Evolutionary conservation across 2,329 filamentous ascomycete genomes (phyloP).

Genomic region (Arthrobotrys megalospora): DNA sequence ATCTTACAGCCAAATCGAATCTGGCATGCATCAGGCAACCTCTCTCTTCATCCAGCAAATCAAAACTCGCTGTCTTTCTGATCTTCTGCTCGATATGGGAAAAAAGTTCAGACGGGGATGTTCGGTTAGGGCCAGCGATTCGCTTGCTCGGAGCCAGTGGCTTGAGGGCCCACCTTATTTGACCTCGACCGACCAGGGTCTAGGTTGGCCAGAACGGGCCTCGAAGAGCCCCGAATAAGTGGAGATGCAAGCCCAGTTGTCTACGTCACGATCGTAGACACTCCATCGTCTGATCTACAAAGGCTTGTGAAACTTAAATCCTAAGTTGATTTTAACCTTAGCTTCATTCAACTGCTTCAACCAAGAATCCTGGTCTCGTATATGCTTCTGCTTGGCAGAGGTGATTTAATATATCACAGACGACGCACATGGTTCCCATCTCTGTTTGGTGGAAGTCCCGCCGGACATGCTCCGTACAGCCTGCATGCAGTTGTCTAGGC

Average conservation of each 20-base stretch:
- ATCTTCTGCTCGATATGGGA: slow-evolving; percentile 8
- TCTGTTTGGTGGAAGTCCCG: neutral
- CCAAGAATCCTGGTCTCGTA: neutral
- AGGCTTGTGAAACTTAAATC: neutral
- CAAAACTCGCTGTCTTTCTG: slow-evolving; percentile 23
- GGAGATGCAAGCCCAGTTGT: slow-evolving; percentile 11
- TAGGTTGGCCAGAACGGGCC: slow-evolving; percentile 37
- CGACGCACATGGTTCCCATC: neutral
- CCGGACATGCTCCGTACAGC: neutral
- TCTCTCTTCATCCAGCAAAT: slow-evolving; percentile 25
- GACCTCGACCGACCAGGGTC: slow-evolving; percentile 35
- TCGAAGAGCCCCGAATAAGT: slow-evolving; percentile 31
- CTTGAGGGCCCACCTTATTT: slow-evolving; percentile 39
- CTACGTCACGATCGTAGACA: slow-evolving; percentile 24
- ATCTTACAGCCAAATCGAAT: slow-evolving; percentile 8
- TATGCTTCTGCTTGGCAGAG: neutral
- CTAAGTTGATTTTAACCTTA: neutral
- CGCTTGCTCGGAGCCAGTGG: slow-evolving; percentile 37
- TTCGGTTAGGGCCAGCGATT: slow-evolving; percentile 42
- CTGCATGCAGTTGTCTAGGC: neutral
- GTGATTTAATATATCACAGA: neutral
- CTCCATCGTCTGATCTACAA: neutral
- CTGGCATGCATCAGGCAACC: slow-evolving; percentile 8
- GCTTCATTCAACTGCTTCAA: neutral
- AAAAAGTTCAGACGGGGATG: slow-evolving; percentile 24